Conservation (phyloP, 2,329 filamentous ascomycete species). For the Endothia cerciana region DNA sequence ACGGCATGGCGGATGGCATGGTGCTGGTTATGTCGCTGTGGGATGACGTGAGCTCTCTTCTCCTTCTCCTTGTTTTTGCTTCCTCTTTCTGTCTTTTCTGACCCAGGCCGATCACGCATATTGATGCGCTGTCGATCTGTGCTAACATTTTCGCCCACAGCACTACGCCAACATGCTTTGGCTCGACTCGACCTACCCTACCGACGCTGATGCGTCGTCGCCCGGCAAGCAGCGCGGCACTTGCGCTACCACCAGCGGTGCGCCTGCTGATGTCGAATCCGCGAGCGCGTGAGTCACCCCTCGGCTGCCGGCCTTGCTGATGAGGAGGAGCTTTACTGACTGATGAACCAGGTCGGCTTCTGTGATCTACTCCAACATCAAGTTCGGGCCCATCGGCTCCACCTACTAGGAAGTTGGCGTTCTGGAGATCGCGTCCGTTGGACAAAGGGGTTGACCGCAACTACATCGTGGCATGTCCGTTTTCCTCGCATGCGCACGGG, state of each 20-base stretch:
- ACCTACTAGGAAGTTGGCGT: constrained; percentile 19
- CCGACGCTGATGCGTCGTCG: constrained; percentile 38
- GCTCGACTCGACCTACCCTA: constrained; percentile 68
- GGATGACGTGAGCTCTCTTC: constrained; percentile 51
- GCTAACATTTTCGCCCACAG: constrained; percentile 53
- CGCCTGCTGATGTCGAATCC: constrained; percentile 43
- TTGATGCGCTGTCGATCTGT: too few relatives aligned
- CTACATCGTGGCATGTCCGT: neutral
- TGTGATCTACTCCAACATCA: constrained; percentile 33
- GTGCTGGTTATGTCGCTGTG: constrained; percentile 65
- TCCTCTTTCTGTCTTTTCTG: neutral
- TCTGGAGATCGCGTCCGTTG: neutral
- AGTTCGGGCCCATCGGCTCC: constrained; percentile 32
- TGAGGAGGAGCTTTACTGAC: constrained; percentile 36
- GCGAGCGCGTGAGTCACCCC: constrained; percentile 34
- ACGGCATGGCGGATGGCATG: constrained; percentile 58
- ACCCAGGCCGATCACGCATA: neutral
- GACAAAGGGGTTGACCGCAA: neutral
- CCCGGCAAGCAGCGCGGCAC: constrained; percentile 50
- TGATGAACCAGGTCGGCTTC: constrained; percentile 35
- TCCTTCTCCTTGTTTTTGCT: neutral
- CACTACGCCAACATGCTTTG: constrained; percentile 72
- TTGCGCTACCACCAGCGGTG: constrained; percentile 46
- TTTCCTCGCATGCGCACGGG: too few relatives aligned
- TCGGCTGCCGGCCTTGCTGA: constrained; percentile 25